Percentiles rank a stretch among this genome's conserved stretches.
Conservation (phyloP, 768 basidiomycete genomes). For the Suillus alpinus region DNA sequence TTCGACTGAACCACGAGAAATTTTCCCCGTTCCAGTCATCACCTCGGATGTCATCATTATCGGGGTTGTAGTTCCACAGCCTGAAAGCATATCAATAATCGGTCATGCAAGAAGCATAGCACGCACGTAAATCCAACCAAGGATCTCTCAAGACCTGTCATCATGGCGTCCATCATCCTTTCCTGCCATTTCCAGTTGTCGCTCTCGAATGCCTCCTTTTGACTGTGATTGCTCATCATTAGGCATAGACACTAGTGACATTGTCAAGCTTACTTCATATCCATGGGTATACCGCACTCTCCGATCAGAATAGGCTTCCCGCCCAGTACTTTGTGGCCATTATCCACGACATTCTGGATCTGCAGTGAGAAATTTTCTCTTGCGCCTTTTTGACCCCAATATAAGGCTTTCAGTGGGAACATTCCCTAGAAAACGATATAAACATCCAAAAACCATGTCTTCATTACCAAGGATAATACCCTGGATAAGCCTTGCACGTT, state of each 20-base stretch:
- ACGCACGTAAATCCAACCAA: slow-evolving; percentile 85
- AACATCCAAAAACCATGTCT: neutral
- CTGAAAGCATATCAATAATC: slow-evolving; percentile 35
- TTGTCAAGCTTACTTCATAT: slow-evolving; percentile 73
- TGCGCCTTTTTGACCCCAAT: slow-evolving; percentile 83
- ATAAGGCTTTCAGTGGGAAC: slow-evolving; percentile 76
- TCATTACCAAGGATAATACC: slow-evolving; percentile 40
- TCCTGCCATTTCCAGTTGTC: slow-evolving; percentile 81
- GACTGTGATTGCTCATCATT: slow-evolving; percentile 37
- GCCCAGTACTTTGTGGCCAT: slow-evolving; percentile 66
- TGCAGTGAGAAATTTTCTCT: slow-evolving; percentile 83
- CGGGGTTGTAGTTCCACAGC: slow-evolving; percentile 93
- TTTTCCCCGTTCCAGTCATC: slow-evolving; percentile 97
- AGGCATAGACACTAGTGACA: neutral
- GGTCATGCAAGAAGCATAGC: neutral
- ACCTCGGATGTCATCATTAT: slow-evolving; percentile 73
- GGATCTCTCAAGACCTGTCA: slow-evolving; percentile 74
- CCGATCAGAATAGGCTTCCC: slow-evolving; percentile 85
- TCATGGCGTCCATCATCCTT: slow-evolving; percentile 93
- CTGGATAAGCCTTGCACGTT: slow-evolving; percentile 92
- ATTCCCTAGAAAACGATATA: slow-evolving; percentile 58
- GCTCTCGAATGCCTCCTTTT: slow-evolving; percentile 64
- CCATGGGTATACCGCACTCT: slow-evolving; percentile 95
- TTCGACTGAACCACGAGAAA: slow-evolving; percentile 88
- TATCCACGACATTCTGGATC: slow-evolving; percentile 72